Base-by-base conservation (phyloP, 805 yeast species). In the Peterozyma xylosa region DNA sequence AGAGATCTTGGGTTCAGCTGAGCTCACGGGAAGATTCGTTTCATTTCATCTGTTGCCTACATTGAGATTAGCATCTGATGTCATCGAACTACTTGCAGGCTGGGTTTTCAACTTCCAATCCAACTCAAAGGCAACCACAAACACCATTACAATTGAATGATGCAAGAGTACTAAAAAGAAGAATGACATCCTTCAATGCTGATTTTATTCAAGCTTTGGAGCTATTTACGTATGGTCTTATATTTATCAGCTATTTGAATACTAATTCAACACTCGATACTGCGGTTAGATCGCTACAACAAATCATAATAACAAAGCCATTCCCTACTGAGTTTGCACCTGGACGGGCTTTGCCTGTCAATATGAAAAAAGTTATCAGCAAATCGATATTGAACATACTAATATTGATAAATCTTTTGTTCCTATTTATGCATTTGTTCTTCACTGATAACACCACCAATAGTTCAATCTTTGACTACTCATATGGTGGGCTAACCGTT, bases 81-180 rank as follows among this genome's bases (percentile, higher is more conserved):
- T 21, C 27, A 4, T 21, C 27, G 7, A 21, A 21, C 27, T 21
- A 21, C 7, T 21, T 7, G 27, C 27, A 21, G 27, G 27, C 7
- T 21, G 27, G 27, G 7, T 21, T 21, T 4, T 7, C 27, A 7
- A 21, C 7, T 7, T 21, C 27, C 4, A 21, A 21, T 21, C 7
- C 27, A 21, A 21, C 27, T 21, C 27, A 21, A 21, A 21, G 27
- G 7, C 27, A 21, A 32, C 34, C 15, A 32, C 34, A 32, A 29
- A 51, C 67, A 38, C 70, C 73, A 53, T 63, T 74, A 3, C 48
- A 60, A 33, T 49, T 51, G 13, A 70, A 73, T 54, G 71, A 73
- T 51, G 61, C 62, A 5, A 51, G 63, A 18, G 58, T 65, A 18
- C 59, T 70, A 10, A 71, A 71, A 45, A 67, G 68, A 48, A 61